A percentile compares a stretch with the other conserved stretches of the same genome.
phyloP scores from a whole-genome alignment of 352 stramenopile genomes.

The Blastocystis sp. region DNA sequence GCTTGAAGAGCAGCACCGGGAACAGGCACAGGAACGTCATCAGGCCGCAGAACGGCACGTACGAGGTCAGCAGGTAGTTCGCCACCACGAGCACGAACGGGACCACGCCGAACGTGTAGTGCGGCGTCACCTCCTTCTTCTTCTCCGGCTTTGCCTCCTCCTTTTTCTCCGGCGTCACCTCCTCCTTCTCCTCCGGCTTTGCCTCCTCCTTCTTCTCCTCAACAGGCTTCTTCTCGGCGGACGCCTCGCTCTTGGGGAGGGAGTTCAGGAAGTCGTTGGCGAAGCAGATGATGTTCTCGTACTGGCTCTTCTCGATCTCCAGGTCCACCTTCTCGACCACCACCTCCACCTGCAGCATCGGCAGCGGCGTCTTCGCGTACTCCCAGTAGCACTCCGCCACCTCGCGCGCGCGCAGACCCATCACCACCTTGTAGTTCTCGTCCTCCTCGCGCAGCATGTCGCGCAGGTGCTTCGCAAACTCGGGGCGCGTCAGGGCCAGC shows the following conservation, averaged over 20 bases:
- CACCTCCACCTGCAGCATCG: slow-evolving; percentile 45
- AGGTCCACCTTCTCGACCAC: slow-evolving; percentile 54
- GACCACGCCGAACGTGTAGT: slow-evolving; percentile 56
- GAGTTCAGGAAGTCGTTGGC: slow-evolving; percentile 56
- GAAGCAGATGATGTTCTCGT: slow-evolving; percentile 65
- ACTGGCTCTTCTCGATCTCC: slow-evolving; percentile 65
- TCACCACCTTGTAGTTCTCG: slow-evolving; percentile 20
- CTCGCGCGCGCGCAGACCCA: slow-evolving; percentile 43
- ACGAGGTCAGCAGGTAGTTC: slow-evolving; percentile 57
- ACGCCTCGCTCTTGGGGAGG: neutral
- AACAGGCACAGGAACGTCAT: slow-evolving; percentile 5
- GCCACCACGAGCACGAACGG: slow-evolving; percentile 27
- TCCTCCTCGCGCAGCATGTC: slow-evolving; percentile 15
- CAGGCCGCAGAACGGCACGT: slow-evolving; percentile 20
- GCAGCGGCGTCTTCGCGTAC: neutral
- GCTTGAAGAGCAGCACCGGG: slow-evolving; percentile 33
- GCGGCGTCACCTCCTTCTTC: neutral
- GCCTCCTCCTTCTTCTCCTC: neutral
- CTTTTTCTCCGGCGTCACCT: neutral
- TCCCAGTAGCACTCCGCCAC: slow-evolving; percentile 40
- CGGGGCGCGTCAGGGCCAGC: neutral
- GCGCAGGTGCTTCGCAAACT: slow-evolving; percentile 19
- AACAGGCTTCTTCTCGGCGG: neutral
- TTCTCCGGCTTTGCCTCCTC: neutral
- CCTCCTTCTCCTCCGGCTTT: neutral